Evolutionary conservation across 2,329 filamentous ascomycete species (phyloP).

Genomic region (Botryotinia convoluta): DNA sequence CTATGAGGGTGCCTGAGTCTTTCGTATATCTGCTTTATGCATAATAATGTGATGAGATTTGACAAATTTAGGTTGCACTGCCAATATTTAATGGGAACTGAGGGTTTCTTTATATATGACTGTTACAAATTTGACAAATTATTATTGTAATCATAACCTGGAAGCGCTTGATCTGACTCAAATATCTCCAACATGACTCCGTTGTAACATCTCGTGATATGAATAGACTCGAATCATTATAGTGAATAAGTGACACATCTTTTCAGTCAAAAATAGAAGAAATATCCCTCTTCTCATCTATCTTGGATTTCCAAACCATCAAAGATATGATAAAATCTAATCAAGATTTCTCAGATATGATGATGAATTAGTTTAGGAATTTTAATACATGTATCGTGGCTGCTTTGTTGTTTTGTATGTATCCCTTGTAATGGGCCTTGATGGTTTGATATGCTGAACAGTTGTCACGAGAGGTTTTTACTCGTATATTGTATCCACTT

Average conservation of each 20-base stretch:
- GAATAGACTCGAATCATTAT: background rate
- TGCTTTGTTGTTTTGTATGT: too few relatives aligned
- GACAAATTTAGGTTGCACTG: background rate
- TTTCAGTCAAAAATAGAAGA: too few relatives aligned
- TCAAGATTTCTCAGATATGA: too few relatives aligned
- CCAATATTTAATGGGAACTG: rapidly evolving
- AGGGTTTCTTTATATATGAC: background rate
- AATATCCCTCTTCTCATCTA: too few relatives aligned
- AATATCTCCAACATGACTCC: background rate
- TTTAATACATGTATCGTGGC: too few relatives aligned
- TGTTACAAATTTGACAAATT: background rate
- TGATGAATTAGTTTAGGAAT: too few relatives aligned
- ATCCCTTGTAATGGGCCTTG: background rate
- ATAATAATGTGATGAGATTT: background rate
- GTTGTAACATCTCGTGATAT: background rate
- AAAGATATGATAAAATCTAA: too few relatives aligned
- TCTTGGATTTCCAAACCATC: too few relatives aligned
- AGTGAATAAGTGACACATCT: background rate
- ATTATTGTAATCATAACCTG: rapidly evolving
- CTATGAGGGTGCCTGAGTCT: rapidly evolving
- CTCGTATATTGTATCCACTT: background rate
- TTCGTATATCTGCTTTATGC: rapidly evolving
- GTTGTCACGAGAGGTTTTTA: background rate
- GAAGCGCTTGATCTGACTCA: background rate
- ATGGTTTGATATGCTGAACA: background rate